phyloP scores from a whole-genome alignment of 352 stramenopile genomes.

The Pilasporangium apinafurcum region DNA sequence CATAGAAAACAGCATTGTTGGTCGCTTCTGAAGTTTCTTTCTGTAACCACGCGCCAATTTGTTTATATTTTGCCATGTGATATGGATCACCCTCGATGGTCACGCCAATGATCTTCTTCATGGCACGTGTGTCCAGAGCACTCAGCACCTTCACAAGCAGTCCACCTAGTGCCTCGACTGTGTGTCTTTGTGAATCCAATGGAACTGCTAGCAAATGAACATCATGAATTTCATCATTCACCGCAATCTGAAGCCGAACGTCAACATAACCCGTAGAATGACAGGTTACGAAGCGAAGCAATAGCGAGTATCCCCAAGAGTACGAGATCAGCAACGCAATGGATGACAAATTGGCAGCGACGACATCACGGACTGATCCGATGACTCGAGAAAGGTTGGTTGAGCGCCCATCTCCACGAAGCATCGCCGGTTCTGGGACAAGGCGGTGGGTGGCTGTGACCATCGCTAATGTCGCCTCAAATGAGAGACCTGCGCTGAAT shows the following conservation, averaged over 20 bases:
- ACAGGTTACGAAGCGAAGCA: slow-evolving; percentile 26
- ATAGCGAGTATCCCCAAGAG: slow-evolving; percentile 34
- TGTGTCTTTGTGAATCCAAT: slow-evolving; percentile 24
- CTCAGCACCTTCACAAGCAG: slow-evolving; percentile 20
- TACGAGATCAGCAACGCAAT: slow-evolving; percentile 24
- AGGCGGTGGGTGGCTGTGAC: slow-evolving; percentile 26
- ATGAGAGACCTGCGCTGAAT: slow-evolving; percentile 11
- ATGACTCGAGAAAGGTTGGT: slow-evolving; percentile 13
- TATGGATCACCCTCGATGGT: slow-evolving; percentile 41
- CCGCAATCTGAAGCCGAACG: slow-evolving; percentile 24
- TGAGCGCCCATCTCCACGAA: slow-evolving; percentile 1
- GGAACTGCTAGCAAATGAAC: slow-evolving; percentile 34
- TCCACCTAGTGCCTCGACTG: slow-evolving; percentile 13
- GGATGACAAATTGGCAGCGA: slow-evolving; percentile 24
- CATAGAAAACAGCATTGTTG: slow-evolving; percentile 26
- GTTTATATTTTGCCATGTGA: slow-evolving; percentile 30
- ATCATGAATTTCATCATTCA: slow-evolving; percentile 40
- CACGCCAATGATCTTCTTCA: slow-evolving; percentile 41
- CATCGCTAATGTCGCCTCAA: slow-evolving; percentile 25
- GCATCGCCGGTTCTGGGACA: slow-evolving; percentile 9
- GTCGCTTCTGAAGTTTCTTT: slow-evolving; percentile 12
- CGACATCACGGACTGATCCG: slow-evolving; percentile 22
- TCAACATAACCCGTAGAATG: slow-evolving; percentile 34
- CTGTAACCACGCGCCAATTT: slow-evolving; percentile 18
- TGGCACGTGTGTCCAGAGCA: slow-evolving; percentile 17